Percentiles rank a stretch among this genome's conserved stretches.
Evolutionary conservation across 495 filamentous ascomycete genomes (phyloP).

Genomic region (Choiromyces venosus): DNA sequence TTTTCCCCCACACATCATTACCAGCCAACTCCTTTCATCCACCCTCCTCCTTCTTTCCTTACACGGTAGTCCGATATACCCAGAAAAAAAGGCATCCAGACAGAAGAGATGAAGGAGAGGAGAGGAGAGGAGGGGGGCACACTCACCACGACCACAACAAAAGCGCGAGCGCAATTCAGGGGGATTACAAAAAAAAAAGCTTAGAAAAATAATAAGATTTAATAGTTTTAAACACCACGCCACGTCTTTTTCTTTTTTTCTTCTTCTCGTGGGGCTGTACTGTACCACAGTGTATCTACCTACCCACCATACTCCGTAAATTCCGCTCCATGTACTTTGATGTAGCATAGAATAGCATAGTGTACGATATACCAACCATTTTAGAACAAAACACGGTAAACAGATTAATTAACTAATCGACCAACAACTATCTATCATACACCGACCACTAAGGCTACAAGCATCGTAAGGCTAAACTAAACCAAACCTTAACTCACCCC

Average conservation of each 20-base stretch:
- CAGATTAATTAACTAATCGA: not conserved
- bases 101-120: not conserved
- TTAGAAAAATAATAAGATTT: constrained; percentile 5
- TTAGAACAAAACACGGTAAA: not conserved
- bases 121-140: not conserved
- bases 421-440: not conserved
- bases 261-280: not conserved
- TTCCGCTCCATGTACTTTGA: not conserved
- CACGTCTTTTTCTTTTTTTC: too few species aligned
- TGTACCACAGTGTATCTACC: not conserved
- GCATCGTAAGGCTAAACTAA: not conserved
- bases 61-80: not conserved
- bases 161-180: not conserved
- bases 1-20: not conserved
- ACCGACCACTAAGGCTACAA: not conserved
- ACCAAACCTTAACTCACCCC: not conserved
- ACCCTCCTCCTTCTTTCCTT: not conserved
- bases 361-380: not conserved
- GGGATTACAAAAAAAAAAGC: not conserved
- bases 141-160: not conserved
- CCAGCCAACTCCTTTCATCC: not conserved
- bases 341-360: not conserved
- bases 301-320: not conserved
- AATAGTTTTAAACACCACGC: not conserved
- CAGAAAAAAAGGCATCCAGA: not conserved